phyloP scores from a whole-genome alignment of 805 yeast genomes.

The Pichia rugopelliculosa region DNA sequence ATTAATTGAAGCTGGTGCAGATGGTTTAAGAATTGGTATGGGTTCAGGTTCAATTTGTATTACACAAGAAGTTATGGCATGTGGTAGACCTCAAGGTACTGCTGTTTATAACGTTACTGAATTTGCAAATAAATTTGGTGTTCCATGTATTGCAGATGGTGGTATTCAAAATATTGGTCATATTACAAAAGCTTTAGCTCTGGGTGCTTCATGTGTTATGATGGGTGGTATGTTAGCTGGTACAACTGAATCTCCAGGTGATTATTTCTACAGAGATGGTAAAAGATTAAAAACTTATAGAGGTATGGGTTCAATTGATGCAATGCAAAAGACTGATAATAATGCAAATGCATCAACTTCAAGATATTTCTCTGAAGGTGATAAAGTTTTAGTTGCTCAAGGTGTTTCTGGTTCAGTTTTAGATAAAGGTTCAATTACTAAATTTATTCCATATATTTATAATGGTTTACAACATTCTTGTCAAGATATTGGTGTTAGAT shows the following conservation, averaged over 20 bases:
- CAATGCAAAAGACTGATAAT: conserved; percentile 86
- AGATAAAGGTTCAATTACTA: conserved; percentile 92
- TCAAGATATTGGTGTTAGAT: conserved; percentile 89
- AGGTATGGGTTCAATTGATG: conserved; percentile 99
- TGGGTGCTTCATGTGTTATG: conserved; percentile 97
- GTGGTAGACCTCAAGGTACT: conserved; percentile 99
- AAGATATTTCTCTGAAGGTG: conserved; percentile 94
- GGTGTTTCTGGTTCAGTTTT: conserved; percentile 97
- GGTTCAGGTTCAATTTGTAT: conserved; percentile 99
- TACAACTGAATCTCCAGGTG: conserved; percentile 97
- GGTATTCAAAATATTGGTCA: conserved; percentile 99
- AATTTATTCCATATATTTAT: conserved; percentile 89
- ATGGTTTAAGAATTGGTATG: conserved; percentile 98
- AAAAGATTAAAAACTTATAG: conserved; percentile 94
- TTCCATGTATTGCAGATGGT: conserved; percentile 99
- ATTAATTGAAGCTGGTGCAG: conserved; percentile 93
- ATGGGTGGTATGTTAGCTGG: conserved; percentile 99
- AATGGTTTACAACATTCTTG: conserved; percentile 97
- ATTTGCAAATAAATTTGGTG: conserved; percentile 92
- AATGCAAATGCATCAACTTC: conserved; percentile 97
- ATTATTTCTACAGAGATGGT: conserved; percentile 96
- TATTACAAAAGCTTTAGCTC: conserved; percentile 90
- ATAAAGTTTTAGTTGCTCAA: conserved; percentile 94
- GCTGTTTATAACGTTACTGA: conserved; percentile 93
- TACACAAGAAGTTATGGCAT: conserved; percentile 99